Percentiles rank a stretch among this genome's conserved stretches.
phyloP scores from a whole-genome alignment of 192 early-diverging fungal genomes.

The Mortierella antarctica region DNA sequence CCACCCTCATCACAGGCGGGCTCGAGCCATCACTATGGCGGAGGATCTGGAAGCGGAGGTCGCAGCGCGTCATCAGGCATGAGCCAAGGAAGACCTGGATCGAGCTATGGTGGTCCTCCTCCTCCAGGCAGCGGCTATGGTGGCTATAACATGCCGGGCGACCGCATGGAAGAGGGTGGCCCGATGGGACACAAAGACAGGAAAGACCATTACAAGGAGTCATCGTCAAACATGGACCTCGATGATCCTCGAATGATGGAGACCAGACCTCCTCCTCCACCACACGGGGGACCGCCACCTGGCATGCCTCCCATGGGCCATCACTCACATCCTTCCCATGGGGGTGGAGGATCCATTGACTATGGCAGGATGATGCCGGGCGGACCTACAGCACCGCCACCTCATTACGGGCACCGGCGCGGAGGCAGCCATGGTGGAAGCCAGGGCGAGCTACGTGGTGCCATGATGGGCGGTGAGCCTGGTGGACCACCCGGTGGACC shows the following conservation, averaged over 20 bases:
- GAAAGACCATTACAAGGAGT: constrained; percentile 50
- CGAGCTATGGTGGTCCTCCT: constrained; percentile 22
- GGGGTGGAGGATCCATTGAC: constrained; percentile 42
- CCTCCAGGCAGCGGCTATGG: constrained; percentile 34
- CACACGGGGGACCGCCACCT: constrained; percentile 33
- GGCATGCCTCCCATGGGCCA: constrained; percentile 42
- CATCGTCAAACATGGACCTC: constrained; percentile 30
- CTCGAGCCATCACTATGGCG: constrained; percentile 37
- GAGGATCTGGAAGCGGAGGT: constrained; percentile 20
- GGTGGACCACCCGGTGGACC: constrained; percentile 26
- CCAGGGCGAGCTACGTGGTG: constrained; percentile 40
- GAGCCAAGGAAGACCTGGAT: constrained; percentile 31
- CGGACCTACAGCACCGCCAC: constrained; percentile 24
- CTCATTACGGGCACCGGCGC: constrained; percentile 36
- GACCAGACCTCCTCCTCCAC: constrained; percentile 20
- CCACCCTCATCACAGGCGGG: constrained; percentile 21
- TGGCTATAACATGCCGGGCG: constrained; percentile 37
- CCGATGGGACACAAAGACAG: constrained; percentile 30
- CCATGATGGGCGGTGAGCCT: constrained; percentile 34
- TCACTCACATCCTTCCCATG: constrained; percentile 44
- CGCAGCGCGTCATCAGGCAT: constrained; percentile 18
- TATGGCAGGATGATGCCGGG: constrained; percentile 53
- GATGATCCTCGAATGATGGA: constrained; percentile 53
- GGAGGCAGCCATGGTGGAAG: constrained; percentile 46
- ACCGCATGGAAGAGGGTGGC: constrained; percentile 21